Evolutionary conservation across 139 green algal species (phyloP), one percentile per base, ranked within the genome.

Genomic region (Mychonastes homosphaera): DNA sequence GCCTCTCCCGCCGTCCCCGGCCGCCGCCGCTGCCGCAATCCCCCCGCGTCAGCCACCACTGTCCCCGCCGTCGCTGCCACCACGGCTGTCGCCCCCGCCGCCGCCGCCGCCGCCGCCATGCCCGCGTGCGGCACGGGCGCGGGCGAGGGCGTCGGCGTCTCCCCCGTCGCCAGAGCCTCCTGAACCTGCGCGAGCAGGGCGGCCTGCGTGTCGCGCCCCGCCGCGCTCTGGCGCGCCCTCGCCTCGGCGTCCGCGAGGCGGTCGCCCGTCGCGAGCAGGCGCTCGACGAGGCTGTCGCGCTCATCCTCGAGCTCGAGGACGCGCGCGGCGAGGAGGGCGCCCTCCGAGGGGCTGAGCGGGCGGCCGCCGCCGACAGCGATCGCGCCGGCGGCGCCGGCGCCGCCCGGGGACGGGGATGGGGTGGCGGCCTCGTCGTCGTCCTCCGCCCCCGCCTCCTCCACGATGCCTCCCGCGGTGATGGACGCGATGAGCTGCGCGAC

Each of bases 221-320:
- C 40, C 49, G 9, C 47, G 6, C 47, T 26, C 41, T 67, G 26
- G 12, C 61, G 56, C 36, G 53, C 53, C 12, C 50, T 28, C 21
- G 61, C 61, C 34, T 67, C 61, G 21, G 29, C 40, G 29, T 39
- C 61, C 44, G 60, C 50, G 39, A 67, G 51, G 21, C 38, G 39
- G 24, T 54, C 50, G 4, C 39, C 61, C 21, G 61, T 67, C 9
- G 29, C n/a, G 40, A 67, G 41, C 30, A 67, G 61, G 39, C 49
- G 57, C 40, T 67, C 61, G 24, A 67, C 61, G 16, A 67, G 30
- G 28, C 30, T 40, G 33, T 67, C 61, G 29, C 61, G 61, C 50
- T 67, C 61, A 23, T 67, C 61, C 61, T 60, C n/a, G 38, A 53
- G 24, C 26, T 36, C 41, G 41, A n/a, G 19, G 19, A 48, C 41